Percentiles rank a stretch among this genome's conserved stretches.
phyloP scores from a whole-genome alignment of 192 early-diverging fungal species.

The Chytriomyces sp. region DNA sequence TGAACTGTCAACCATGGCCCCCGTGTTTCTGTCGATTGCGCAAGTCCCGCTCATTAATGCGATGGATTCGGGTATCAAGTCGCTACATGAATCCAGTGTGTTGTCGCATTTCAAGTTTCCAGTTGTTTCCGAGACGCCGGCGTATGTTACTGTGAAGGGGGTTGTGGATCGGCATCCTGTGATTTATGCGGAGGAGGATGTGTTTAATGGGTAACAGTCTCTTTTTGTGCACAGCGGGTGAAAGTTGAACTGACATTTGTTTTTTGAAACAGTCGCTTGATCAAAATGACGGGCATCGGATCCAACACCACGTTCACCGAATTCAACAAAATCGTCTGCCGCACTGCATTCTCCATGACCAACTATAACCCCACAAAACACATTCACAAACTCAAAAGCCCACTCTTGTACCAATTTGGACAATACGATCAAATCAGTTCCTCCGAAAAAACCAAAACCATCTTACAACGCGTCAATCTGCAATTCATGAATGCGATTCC shows the following conservation, averaged over 20 bases:
- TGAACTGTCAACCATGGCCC: background rate
- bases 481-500: background rate
- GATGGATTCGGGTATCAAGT: background rate
- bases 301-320: background rate
- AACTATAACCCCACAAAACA: background rate
- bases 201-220: background rate
- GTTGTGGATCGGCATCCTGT: background rate
- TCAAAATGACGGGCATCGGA: background rate
- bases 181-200: background rate
- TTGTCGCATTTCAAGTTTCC: background rate
- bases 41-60: background rate
- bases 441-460: background rate
- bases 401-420: background rate
- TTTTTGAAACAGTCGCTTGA: background rate
- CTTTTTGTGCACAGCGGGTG: no score
- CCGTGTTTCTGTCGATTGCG: background rate
- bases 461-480: background rate
- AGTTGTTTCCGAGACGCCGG: background rate
- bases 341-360: background rate
- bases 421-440: slow-evolving; percentile 5
- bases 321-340: background rate
- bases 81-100: background rate
- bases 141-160: background rate
- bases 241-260: no score
- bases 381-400: background rate